A percentile compares a stretch with the other conserved stretches of the same genome.
These are phyloP conservation scores for Glycine tomentella DNA, from an alignment of 306 rosid species.

Conservation along the genomic window DNA sequence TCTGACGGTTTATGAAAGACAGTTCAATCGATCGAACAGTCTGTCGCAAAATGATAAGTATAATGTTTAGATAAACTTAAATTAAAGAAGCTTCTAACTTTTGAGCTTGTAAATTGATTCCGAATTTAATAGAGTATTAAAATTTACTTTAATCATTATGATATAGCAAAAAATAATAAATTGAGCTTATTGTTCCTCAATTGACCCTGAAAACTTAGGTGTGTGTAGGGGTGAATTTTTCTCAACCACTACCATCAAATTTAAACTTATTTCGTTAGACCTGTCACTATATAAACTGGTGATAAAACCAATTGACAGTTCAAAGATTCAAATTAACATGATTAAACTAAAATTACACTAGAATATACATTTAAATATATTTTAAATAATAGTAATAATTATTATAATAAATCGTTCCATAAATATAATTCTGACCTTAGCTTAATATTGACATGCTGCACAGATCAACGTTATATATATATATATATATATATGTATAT, in stretches of 20 bases:
- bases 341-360: background rate
- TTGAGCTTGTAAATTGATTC: background rate
- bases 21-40: too few relatives aligned
- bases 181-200: background rate
- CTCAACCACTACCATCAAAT: background rate
- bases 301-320: background rate
- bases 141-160: background rate
- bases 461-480: too few relatives aligned
- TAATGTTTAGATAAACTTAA: background rate
- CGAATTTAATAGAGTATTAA: background rate
- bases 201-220: background rate
- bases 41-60: background rate
- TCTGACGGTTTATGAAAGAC: background rate
- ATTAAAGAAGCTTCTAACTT: conserved; percentile 23
- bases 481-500: too few relatives aligned
- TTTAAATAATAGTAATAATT: background rate
- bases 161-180: conserved; percentile 1
- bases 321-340: background rate
- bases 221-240: background rate
- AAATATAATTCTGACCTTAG: too few relatives aligned
- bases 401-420: too few relatives aligned
- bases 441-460: too few relatives aligned
- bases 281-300: background rate
- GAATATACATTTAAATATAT: background rate
- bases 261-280: background rate